Evolutionary conservation across 2,329 filamentous ascomycete species (phyloP).

Genomic region (Colletotrichum theobromicola): DNA sequence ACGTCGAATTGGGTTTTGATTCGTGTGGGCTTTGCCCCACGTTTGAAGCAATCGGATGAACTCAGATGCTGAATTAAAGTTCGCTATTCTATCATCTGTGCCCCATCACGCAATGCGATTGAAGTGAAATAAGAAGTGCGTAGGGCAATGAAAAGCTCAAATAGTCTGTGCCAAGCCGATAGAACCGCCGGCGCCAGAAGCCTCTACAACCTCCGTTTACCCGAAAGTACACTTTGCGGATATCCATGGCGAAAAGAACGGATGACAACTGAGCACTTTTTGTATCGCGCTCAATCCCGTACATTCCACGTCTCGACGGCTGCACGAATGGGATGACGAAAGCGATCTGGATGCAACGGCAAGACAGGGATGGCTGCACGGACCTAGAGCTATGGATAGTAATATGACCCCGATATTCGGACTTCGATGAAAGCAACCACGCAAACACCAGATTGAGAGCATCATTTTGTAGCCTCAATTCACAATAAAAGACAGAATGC

Average conservation of each 20-base stretch:
- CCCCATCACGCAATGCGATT: neutral
- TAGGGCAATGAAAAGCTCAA: neutral
- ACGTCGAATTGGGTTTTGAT: neutral
- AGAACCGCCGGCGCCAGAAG: neutral
- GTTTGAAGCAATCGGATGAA: neutral
- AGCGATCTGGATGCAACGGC: neutral
- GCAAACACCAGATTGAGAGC: neutral
- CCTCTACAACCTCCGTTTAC: neutral
- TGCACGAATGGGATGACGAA: neutral
- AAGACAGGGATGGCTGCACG: neutral
- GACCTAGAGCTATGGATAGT: neutral
- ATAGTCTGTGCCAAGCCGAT: neutral
- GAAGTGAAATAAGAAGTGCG: neutral
- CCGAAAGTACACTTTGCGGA: neutral
- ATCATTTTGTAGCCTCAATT: neutral
- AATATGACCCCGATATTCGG: neutral
- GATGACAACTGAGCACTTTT: neutral
- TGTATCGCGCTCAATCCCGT: neutral
- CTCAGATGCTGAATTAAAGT: neutral
- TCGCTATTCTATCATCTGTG: neutral
- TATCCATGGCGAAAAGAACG: neutral
- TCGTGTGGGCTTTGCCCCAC: neutral
- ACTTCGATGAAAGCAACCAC: neutral
- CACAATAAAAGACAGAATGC: conserved; percentile 20
- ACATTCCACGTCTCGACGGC: neutral